Base-by-base conservation (phyloP, 2,329 filamentous ascomycete species). In the Pseudogymnoascus sp. region DNA sequence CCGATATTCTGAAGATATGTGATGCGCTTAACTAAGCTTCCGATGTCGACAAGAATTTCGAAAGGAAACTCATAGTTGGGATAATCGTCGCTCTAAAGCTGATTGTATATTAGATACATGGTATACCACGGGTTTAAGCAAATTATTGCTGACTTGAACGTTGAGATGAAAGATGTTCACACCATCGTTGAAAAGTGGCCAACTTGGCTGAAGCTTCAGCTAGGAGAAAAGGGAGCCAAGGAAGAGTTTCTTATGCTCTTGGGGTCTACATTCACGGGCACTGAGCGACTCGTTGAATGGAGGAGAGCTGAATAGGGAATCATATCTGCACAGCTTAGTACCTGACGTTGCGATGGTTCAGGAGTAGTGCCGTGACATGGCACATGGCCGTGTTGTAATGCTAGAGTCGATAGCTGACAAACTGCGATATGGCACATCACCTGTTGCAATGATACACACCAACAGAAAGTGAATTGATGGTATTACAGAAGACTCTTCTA, bases 141-240 rank as follows among this genome's bases (percentile, higher is more conserved):
- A 23, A 23, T 65, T 11, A 65, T 54, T 8, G 16, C 18, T 5
- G 29, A 14, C 5, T 26, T 67, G 5, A 65, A 69, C 0, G 31
- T 73, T 63, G 64, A 57, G 47, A 67, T 72, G 36, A 77, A 74
- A 64, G 39, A 59, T 3, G 63, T 65, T 2, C 67, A 76, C 36
- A 74, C 71, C 0, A 71, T 77, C 42, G 67, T 77, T 11, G 69
- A 72, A 6, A 64, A 68, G 7, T 77, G 74, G 74, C 75, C 75
- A 4, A 65, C 66, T 34, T 66, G 68, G 14, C 31, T 76, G 34
- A 68, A 66, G 18, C 63, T 69, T 10, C 64, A 65, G 3, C 61
- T 65, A 29, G 60, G 66, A 34, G 62, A 66, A 21, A 61, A 47
- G 2, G 68, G 67, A 3, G 71, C 70, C 0, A 67, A 72, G 39